Evolutionary conservation across 352 stramenopile species (phyloP), one percentile per base, ranked within the genome.

Genomic region (Pythium vanterpoolii): DNA sequence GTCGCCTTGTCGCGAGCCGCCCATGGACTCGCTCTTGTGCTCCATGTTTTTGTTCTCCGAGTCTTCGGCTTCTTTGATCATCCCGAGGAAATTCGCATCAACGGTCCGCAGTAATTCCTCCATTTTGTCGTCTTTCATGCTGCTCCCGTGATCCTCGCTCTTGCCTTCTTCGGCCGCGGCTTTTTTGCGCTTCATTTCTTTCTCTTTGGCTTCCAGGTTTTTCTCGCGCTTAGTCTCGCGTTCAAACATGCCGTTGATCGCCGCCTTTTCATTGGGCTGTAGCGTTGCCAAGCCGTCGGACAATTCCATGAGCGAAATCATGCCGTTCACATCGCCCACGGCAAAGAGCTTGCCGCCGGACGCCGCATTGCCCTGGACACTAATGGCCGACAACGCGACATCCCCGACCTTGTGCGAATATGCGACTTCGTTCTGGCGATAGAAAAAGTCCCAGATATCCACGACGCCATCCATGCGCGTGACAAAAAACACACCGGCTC

Each of bases 381-480:
- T 91, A 50, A 99, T 97, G 47, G 86, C 82, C 30, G 88, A 98
- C 19, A 98, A 83, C 43, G 86, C 74, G 19, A 86, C 77, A 55
- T 98, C 90, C 31, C 94, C 87, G 38, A 99, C 93, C 72, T 99
- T 99, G 78, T 99, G 96, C 40, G 85, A 97, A 73, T 98, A 99
- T 19, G 93, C 96, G 46, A 98, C 88, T 65, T 98, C 96, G 71
- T 98, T 98, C 69, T 99, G 96, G 6, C 90, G 90, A 67, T 98
- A 98, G 69, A 98, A 98, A 61, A 98, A 98, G 70, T 99, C 96
- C 96, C 96, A 99, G 39, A 98, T 87, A 72, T 98, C 95, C 44
- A 98, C 83, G n/a, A 98, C 93, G 52, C 96, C 96, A 69, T 99
- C 96, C 87, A 97, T 97, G 46, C 95, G 83, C 51, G 95, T 98